These are phyloP conservation scores for Lasiodiplodia citricola DNA, from an alignment of 2,329 filamentous ascomycete species.

Conservation along the genomic window DNA sequence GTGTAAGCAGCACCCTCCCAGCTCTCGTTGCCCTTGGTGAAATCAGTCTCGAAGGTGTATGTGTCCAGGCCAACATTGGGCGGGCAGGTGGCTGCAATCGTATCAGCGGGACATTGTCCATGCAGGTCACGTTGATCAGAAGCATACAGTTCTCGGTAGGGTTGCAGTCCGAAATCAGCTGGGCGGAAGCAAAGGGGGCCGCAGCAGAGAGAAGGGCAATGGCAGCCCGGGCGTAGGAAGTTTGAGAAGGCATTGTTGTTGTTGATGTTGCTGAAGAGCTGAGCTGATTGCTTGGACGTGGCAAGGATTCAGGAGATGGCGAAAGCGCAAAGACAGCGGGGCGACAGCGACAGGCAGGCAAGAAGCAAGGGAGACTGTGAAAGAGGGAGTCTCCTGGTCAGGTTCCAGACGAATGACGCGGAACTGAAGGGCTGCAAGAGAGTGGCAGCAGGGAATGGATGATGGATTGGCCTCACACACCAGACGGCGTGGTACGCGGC, in stretches of 20 bases:
- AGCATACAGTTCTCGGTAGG: slow-evolving; percentile 69
- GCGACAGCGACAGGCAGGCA: neutral
- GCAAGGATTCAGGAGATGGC: slow-evolving; percentile 22
- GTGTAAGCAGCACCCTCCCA: slow-evolving; percentile 70
- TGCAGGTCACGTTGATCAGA: neutral
- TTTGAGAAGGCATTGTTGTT: slow-evolving; percentile 13
- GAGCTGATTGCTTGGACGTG: neutral
- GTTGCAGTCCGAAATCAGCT: slow-evolving; percentile 76
- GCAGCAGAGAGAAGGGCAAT: slow-evolving; percentile 13
- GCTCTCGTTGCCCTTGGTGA: slow-evolving; percentile 55
- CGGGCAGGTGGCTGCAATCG: slow-evolving; percentile 47
- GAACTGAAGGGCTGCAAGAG: slow-evolving; percentile 10
- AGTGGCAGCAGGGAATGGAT: slow-evolving; percentile 16
- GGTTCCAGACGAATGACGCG: slow-evolving; percentile 10
- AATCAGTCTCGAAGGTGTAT: slow-evolving; percentile 52
- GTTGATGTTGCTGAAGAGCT: neutral
- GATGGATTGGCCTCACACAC: slow-evolving; percentile 15
- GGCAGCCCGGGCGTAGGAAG: slow-evolving; percentile 10
- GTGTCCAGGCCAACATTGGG: slow-evolving; percentile 48
- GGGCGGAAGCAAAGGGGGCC: slow-evolving; percentile 52
- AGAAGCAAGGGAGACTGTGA: slow-evolving; percentile 22
- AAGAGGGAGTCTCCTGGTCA: slow-evolving; percentile 15
- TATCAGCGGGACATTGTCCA: slow-evolving; percentile 1
- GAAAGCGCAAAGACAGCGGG: neutral
- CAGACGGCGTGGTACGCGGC: slow-evolving; percentile 7